Evolutionary conservation across 2,329 filamentous ascomycete genomes (phyloP).

Genomic region (Exophiala sideris): DNA sequence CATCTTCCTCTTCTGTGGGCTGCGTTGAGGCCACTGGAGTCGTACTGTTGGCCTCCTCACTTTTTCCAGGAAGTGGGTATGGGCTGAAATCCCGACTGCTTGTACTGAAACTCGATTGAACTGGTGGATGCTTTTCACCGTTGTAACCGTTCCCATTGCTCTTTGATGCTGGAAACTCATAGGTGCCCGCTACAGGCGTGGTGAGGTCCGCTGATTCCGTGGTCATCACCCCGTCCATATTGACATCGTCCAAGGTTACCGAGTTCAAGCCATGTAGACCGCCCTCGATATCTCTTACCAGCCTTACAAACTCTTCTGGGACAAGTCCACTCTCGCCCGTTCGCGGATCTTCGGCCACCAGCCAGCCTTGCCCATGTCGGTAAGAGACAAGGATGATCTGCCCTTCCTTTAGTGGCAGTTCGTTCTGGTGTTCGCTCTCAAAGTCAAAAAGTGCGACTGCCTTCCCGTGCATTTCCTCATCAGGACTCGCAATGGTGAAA

Average conservation of each 20-base stretch:
- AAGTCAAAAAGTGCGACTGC: constrained; percentile 96
- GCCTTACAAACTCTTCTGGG: constrained; percentile 90
- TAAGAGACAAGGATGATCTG: constrained; percentile 97
- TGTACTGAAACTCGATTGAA: constrained; percentile 52
- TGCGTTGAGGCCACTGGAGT: not conserved
- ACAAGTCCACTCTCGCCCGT: constrained; percentile 92
- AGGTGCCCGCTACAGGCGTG: constrained; percentile 21
- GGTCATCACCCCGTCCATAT: constrained; percentile 51
- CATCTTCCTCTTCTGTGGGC: not conserved
- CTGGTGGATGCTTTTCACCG: constrained; percentile 39
- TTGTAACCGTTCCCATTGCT: constrained; percentile 16
- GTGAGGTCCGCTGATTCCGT: constrained; percentile 53
- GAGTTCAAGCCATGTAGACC: constrained; percentile 72
- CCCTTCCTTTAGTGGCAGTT: constrained; percentile 85
- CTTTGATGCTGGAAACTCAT: constrained; percentile 18
- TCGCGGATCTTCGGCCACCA: constrained; percentile 93
- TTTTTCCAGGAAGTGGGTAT: constrained; percentile 15
- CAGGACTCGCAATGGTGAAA: constrained; percentile 89
- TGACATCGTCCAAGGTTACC: constrained; percentile 46
- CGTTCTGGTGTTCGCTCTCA: constrained; percentile 91
- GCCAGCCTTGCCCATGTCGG: constrained; percentile 92
- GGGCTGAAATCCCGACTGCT: constrained; percentile 47
- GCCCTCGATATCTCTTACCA: constrained; percentile 89
- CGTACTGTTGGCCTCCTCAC: constrained; percentile 10
- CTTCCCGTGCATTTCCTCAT: constrained; percentile 97